Evolutionary conservation across 108 stramenopile species (phyloP), one percentile per base, ranked within the genome.

Genomic region (Cylindrotheca closterium): DNA sequence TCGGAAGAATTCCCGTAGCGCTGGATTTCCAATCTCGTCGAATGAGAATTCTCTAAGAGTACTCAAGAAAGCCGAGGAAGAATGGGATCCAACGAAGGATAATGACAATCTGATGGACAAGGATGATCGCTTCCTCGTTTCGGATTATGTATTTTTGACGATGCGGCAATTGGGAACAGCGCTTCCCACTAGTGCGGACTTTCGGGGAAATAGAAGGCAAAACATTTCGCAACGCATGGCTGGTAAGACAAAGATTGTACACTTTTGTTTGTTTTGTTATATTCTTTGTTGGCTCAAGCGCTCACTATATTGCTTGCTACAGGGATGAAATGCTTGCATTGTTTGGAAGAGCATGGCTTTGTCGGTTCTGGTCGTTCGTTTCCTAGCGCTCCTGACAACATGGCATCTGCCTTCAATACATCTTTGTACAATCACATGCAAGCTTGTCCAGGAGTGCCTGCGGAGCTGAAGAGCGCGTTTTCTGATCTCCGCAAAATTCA

Each of bases 141-240:
- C 84, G 23, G 80, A 85, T 47, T 85, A 71, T 60, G 70, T 84
- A 12, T 80, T 80, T 65, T 59, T 84, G 37, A 75, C 73, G 27
- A 72, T 80, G 74, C 69, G 78, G 8, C 78, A 80, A 37, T 53
- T 80, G 23, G 80, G 70, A 52, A 47, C 67, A 25, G 73, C 73
- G 30, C 23, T 69, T 30, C 79, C 79, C 32, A 80, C 52, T 4
- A 29, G 33, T 0, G n/a, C 33, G 26, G 81, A 82, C 32, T 67
- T 74, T 53, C 58, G 37, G 15, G 42, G 62, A 12, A 67, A 71
- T 32, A 47, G 67, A 30, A 52, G 75, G 48, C 62, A 58, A 60
- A 71, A 57, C 2, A 27, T 31, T 2, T 0, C 59, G 4, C 66
- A 31, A 3, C 50, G 42, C 3, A 29, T 58, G 53, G 37, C 37